Base-by-base conservation (phyloP, 2,329 filamentous ascomycete species). In the Cryphonectria nitschkei region DNA sequence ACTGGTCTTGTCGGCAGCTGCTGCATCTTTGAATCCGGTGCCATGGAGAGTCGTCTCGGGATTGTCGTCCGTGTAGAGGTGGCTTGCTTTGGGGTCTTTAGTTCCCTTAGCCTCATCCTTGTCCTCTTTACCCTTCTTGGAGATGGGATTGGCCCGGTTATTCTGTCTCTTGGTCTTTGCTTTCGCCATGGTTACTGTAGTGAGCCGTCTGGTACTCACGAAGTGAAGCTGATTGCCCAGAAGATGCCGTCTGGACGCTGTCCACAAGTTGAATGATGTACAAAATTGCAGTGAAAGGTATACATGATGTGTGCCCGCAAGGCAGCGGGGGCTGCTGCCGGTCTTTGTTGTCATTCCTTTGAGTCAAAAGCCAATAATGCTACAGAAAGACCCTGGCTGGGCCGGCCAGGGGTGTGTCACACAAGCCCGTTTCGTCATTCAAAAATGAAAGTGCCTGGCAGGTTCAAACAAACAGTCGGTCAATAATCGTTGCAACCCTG, bases 1-100 rank as follows among this genome's bases (percentile, higher is more conserved):
- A 68, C 67, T 72, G 34, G 71, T 72, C 62, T 71, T 72, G 5
- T 66, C 66, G 39, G 71, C 71, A 5, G 71, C 65, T 29, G 70
- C 69, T 29, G 67, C 71, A 71, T 72, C 71, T 34, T 72, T 72
- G 22, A 72, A 72, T 16, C 71, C 71, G 22, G 68, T 68, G 29
- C 71, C 71, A 8, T 67, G 67, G 32, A 72, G 66, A 14, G 68
- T 68, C 6, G 71, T 72, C 43, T 72, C 71, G 5, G 71, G 71
- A 11, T 68, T 71, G 34, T 72, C 71, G 50, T 72, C 71, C 50
- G 71, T 71, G 56, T 72, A 72, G 39, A 72, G 43, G 50, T 72
- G 71, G 56, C 65, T 71, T 43, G 39, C 62, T 50, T 69, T 72
- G 22, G 71, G 56, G 39, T 70, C 65, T 32, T 67, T 69, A 34